These are phyloP conservation scores for Phialocephala sp. DNA, from an alignment of 2,329 filamentous ascomycete species.

Conservation along the genomic window DNA sequence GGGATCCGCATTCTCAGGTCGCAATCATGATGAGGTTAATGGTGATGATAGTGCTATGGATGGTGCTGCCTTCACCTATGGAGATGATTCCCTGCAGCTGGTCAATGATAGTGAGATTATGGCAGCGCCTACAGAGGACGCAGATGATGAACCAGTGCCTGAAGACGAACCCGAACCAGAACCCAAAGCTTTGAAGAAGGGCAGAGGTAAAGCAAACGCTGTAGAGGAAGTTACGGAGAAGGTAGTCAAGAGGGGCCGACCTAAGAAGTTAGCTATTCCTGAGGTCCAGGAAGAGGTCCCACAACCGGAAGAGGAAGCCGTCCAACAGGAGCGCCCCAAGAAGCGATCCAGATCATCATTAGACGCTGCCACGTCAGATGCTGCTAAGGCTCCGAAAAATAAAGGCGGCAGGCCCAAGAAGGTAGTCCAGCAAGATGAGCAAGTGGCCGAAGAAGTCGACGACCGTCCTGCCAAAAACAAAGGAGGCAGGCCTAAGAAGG, in stretches of 20 bases:
- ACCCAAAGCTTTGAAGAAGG: conserved; percentile 30
- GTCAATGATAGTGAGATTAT: conserved; percentile 39
- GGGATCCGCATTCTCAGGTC: conserved; percentile 18
- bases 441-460: conserved; percentile 18
- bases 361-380: conserved; percentile 29
- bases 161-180: conserved; percentile 31
- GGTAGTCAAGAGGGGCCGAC: conserved; percentile 37
- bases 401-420: conserved; percentile 37
- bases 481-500: conserved; percentile 21
- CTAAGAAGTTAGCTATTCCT: conserved; percentile 35
- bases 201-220: conserved; percentile 31
- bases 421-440: conserved; percentile 21
- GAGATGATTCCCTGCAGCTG: conserved; percentile 36
- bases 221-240: conserved; percentile 35
- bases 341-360: conserved; percentile 29
- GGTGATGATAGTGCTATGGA: conserved; percentile 44
- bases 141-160: conserved; percentile 33
- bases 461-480: conserved; percentile 19
- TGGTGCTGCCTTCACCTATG: conserved; percentile 58
- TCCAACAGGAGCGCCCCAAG: conserved; percentile 30
- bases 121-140: conserved; percentile 35
- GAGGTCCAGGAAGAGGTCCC: conserved; percentile 15
- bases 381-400: conserved; percentile 23
- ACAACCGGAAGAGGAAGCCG: conserved; percentile 32
- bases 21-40: conserved; percentile 32